Percentiles rank a stretch among this genome's conserved stretches.
These are phyloP conservation scores for Suillus plorans DNA, from an alignment of 768 basidiomycete genomes.

Conservation along the genomic window DNA sequence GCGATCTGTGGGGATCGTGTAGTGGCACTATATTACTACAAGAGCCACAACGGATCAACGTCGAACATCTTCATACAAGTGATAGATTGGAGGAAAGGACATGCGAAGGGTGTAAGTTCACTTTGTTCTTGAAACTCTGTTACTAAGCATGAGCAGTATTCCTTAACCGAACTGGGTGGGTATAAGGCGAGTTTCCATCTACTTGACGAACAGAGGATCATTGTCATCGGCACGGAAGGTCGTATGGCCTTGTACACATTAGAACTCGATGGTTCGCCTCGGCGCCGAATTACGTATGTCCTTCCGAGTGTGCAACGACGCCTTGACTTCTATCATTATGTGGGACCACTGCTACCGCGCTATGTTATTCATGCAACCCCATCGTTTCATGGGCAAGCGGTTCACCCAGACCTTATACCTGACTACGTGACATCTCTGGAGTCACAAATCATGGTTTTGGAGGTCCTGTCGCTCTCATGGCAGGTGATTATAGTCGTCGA, in stretches of 20 bases:
- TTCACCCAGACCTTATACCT: not conserved
- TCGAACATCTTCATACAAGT: not conserved
- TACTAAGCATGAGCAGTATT: not conserved
- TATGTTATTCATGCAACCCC: not conserved
- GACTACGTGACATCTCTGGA: not conserved
- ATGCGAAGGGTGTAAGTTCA: not conserved
- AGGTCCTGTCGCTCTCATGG: not conserved
- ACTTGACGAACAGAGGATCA: not conserved
- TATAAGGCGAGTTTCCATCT: not conserved
- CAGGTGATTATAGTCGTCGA: not conserved
- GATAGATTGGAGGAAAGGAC: not conserved
- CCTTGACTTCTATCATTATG: not conserved
- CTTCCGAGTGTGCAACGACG: not conserved
- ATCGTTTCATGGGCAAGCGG: not conserved
- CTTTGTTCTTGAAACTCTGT: not conserved
- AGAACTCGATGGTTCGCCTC: not conserved
- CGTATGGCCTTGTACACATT: not conserved
- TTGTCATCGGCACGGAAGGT: not conserved
- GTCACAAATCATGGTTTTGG: not conserved
- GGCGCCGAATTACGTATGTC: not conserved
- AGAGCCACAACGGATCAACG: accelerated
- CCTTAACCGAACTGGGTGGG: not conserved
- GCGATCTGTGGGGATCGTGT: not conserved
- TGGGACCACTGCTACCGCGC: not conserved
- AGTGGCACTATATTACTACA: not conserved